Evolutionary conservation across 352 stramenopile species (phyloP), one percentile per base, ranked within the genome.

Genomic region (Phytophthora constricta): DNA sequence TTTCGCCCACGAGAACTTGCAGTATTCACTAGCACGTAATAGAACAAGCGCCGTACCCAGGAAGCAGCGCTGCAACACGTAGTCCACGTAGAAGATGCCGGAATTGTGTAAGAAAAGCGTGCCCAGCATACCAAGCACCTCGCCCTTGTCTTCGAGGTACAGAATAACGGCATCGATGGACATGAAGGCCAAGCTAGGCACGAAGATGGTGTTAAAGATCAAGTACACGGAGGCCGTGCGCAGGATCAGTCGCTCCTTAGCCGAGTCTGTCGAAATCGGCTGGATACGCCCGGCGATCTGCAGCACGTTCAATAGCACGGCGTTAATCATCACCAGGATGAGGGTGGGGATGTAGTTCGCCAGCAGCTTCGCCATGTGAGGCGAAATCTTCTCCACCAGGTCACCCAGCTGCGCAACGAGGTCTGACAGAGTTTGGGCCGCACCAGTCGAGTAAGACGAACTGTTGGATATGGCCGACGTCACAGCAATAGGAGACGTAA

Each of bases 181-280:
- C 56, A 93, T 88, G 66, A 96, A 94, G 23, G 87, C 87, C 47
- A 94, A 68, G 57, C 84, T 94, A 5, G 87, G 87, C 58, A 96
- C 86, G 61, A 94, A 93, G 53, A 96, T 86, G 46, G 87, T 96
- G 80, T 94, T 96, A 50, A 96, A 96, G 52, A 96, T 90, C 62
- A 96, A 67, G 60, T 96, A 92, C 60, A 93, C 79, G 16, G 82
- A 78, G 25, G 86, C 89, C 9, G 82, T 91, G 52, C 84, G 87
- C 57, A 96, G 57, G 48, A 96, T 92, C 64, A 91, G 81, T 42
- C 87, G 76, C 52, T 96, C 87, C 50, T 96, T 96, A 49, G 81
- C 86, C 33, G 87, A 96, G 67, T 96, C 87, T 1, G 87, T 94
- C 19, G 86, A 82, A 58, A 93, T 90, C 13, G 87, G 87, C 64